Conservation (phyloP, 768 basidiomycete genomes). For the Thelephora ganbajun region DNA sequence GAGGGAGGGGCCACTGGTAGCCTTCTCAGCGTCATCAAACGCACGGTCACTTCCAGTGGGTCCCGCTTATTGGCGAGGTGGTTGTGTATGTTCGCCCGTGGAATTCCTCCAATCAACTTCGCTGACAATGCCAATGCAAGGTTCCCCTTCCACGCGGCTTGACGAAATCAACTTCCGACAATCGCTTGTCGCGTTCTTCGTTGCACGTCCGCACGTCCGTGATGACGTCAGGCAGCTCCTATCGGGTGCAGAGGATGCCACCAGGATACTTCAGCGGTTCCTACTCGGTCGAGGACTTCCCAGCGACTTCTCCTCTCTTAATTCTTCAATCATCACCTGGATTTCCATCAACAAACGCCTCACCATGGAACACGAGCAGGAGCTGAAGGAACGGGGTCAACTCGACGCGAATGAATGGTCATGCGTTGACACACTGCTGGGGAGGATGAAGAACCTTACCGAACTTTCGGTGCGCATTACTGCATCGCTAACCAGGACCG, state of each 20-base stretch:
- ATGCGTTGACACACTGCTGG: slow-evolving; percentile 37
- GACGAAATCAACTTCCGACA: slow-evolving; percentile 62
- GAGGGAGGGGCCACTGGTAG: slow-evolving; percentile 68
- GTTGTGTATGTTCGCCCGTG: slow-evolving; percentile 42
- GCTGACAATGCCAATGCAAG: slow-evolving; percentile 24
- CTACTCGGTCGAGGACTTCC: slow-evolving; percentile 52
- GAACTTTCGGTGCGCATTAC: slow-evolving; percentile 44
- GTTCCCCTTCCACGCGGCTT: slow-evolving; percentile 71
- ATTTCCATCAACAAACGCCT: slow-evolving; percentile 33
- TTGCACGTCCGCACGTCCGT: slow-evolving; percentile 43
- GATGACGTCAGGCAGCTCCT: slow-evolving; percentile 46
- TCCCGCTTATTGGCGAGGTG: slow-evolving; percentile 61
- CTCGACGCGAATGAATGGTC: slow-evolving; percentile 33
- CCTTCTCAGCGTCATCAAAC: slow-evolving; percentile 58
- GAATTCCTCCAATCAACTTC: background rate
- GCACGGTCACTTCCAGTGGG: slow-evolving; percentile 68
- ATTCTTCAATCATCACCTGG: slow-evolving; percentile 51
- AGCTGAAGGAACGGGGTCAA: slow-evolving; percentile 18
- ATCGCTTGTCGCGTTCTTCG: slow-evolving; percentile 62
- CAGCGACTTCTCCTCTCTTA: slow-evolving; percentile 51
- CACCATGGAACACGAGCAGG: slow-evolving; percentile 41
- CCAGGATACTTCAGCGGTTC: slow-evolving; percentile 68
- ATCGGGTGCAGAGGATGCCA: slow-evolving; percentile 49
- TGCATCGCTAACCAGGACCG: slow-evolving; percentile 23
- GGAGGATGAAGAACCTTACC: slow-evolving; percentile 34